A percentile compares a stretch with the other conserved stretches of the same genome.
Evolutionary conservation across 768 basidiomycete species (phyloP).

Genomic region (Kwoniella sp.): DNA sequence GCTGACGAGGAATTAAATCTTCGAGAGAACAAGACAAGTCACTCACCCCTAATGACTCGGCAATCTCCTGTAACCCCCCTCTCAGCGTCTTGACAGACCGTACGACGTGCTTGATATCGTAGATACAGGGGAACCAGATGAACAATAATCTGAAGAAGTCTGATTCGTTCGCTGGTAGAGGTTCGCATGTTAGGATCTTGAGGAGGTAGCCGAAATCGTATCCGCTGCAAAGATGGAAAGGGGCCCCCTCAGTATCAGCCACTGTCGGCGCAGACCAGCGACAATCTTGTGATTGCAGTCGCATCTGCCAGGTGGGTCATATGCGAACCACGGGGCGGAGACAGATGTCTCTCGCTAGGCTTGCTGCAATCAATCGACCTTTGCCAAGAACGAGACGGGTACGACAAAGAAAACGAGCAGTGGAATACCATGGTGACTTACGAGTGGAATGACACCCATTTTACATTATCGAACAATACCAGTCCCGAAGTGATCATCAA

Average conservation of each 20-base stretch:
- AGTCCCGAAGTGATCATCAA: conserved; percentile 94
- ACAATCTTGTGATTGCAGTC: too few species aligned
- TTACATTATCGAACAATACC: conserved; percentile 82
- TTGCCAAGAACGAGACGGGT: too few species aligned
- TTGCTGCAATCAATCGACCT: too few species aligned
- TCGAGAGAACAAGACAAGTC: not conserved
- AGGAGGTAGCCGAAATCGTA: conserved; percentile 99
- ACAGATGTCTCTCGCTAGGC: too few species aligned
- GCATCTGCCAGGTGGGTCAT: too few species aligned
- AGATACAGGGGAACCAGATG: conserved; percentile 93
- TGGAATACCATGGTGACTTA: too few species aligned
- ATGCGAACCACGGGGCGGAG: too few species aligned
- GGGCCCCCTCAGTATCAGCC: not conserved
- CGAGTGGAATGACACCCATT: conserved; percentile 99
- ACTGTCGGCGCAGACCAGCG: too few species aligned
- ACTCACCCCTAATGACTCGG: conserved; percentile 89
- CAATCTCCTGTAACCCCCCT: conserved; percentile 89
- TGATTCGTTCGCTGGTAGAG: conserved; percentile 84
- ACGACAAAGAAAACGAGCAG: too few species aligned
- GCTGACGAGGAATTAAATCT: too few species aligned
- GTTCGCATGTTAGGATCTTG: conserved; percentile 76
- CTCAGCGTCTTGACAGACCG: conserved; percentile 76
- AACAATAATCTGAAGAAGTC: conserved; percentile 82
- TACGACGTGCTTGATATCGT: conserved; percentile 98
- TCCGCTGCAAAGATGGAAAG: conserved; percentile 63